phyloP scores from a whole-genome alignment of 1,284 basidiomycete genomes.

The Rhodotorula sp. region DNA sequence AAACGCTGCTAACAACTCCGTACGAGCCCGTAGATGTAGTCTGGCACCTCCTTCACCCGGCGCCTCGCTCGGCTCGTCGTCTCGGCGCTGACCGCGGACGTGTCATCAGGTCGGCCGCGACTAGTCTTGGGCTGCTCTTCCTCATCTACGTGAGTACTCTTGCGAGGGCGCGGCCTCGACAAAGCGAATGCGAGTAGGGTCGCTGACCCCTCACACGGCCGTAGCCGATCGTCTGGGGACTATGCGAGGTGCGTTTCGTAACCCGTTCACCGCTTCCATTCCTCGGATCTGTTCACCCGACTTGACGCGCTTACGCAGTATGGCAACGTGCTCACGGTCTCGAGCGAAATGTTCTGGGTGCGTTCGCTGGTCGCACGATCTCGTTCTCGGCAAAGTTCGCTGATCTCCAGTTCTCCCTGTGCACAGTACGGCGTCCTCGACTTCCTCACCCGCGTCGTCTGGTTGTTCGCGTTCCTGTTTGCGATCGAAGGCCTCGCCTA shows the following conservation, averaged over 20 bases:
- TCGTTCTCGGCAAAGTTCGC: neutral
- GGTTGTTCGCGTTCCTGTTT: slow-evolving; percentile 4
- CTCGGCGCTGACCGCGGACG: slow-evolving; percentile 2
- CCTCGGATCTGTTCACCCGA: too few relatives aligned
- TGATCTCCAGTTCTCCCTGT: too few relatives aligned
- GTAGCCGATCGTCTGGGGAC: slow-evolving; percentile 13
- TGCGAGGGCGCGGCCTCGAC: too few relatives aligned
- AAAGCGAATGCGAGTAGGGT: neutral
- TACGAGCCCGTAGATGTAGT: neutral
- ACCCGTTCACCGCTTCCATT: neutral
- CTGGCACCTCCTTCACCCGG: slow-evolving; percentile 2
- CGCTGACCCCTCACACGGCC: too few relatives aligned
- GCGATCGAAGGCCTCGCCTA: neutral
- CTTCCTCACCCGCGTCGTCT: slow-evolving; percentile 7
- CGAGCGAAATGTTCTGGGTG: slow-evolving; percentile 12
- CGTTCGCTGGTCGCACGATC: neutral
- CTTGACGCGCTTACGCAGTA: neutral
- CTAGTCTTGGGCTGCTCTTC: neutral
- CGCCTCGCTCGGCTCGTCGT: neutral
- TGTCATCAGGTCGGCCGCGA: neutral
- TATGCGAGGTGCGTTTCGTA: neutral
- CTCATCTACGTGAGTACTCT: slow-evolving; percentile 1
- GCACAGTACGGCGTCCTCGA: slow-evolving; percentile 21
- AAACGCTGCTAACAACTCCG: neutral
- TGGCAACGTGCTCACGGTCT: slow-evolving; percentile 10